Evolutionary conservation across 108 stramenopile species (phyloP), one percentile per base, ranked within the genome.

Genomic region (Epithemia pelagica): DNA sequence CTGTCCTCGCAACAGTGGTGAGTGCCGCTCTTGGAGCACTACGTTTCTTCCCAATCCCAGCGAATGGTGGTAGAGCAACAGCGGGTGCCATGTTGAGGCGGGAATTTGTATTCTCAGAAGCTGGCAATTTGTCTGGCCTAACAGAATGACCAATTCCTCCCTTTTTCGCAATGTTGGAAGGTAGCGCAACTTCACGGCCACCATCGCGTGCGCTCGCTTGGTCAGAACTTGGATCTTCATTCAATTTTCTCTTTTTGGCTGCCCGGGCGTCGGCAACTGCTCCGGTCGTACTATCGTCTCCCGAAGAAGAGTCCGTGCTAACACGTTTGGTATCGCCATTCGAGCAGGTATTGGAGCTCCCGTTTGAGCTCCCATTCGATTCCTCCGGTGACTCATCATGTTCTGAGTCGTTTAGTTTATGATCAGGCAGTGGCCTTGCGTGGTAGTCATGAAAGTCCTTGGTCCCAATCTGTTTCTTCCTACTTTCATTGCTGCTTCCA

Each of bases 391-490:
- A 87, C 61, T 83, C 86, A 31, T 79, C 71, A 30, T 77, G 75
- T 30, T 71, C 84, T 22, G 78, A 72, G 32, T 82, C 82, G 21
- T 37, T 61, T 19, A 87, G 75, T 33, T 77, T 76, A 1, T 84
- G 85, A 63, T 89, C 91, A 21, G 81, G 91, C 19, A 91, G 75
- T 7, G 75, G 78, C 51, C 79, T 84, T 2, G 91, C 86, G 54
- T 92, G 70, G 58, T 89, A 92, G 61, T 88, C 91, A 70, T 92
- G 91, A 67, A 79, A 85, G 21, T 80, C 80, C 64, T 80, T 82
- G 23, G 64, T 26, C 25, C 65, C 64, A 21, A 62, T 31, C 28
- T 75, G 75, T 7, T 67, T 58, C 58, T 59, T 54, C 2, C 33
- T 30, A 10, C 74, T 59, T 10, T 75, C 72, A 54, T 70, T 75